Conservation (phyloP, 441 rosid genomes). For the Erysimum pusillum region DNA sequence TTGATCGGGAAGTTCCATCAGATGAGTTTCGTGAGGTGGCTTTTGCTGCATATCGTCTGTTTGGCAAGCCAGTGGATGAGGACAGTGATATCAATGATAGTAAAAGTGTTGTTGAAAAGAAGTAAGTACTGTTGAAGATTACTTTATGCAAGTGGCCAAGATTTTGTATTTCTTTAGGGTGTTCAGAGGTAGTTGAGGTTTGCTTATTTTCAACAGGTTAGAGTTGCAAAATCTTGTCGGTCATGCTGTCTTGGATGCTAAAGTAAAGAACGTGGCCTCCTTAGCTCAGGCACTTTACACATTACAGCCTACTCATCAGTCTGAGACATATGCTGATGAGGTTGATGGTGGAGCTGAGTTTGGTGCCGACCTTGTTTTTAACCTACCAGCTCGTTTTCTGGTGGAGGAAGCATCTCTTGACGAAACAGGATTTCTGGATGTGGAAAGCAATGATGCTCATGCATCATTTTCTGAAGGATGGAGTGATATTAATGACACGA, state of each 20-base stretch:
- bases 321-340: constrained; percentile 52
- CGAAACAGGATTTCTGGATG: constrained; percentile 56
- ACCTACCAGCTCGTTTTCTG: constrained; percentile 79
- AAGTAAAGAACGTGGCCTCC: constrained; percentile 62
- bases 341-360: constrained; percentile 63
- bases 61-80: constrained; percentile 58
- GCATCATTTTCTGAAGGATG: constrained; percentile 57
- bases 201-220: constrained; percentile 57
- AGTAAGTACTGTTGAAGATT: constrained; percentile 51
- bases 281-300: constrained; percentile 63
- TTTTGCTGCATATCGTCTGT: constrained; percentile 60
- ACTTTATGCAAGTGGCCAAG: constrained; percentile 18
- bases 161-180: neutral
- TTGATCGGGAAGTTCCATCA: constrained; percentile 80
- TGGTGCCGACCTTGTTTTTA: constrained; percentile 82
- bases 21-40: constrained; percentile 87
- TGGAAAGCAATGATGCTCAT: constrained; percentile 51
- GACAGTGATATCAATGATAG: constrained; percentile 45
- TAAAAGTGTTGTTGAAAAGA: constrained; percentile 53
- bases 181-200: constrained; percentile 22
- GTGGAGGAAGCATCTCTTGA: constrained; percentile 74
- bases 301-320: constrained; percentile 62
- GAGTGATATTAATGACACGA: constrained; percentile 53
- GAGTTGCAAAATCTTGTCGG: constrained; percentile 82
- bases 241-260: constrained; percentile 61